These are phyloP conservation scores for Salix purpurea DNA, from an alignment of 345 rosid species.

Conservation along the genomic window DNA sequence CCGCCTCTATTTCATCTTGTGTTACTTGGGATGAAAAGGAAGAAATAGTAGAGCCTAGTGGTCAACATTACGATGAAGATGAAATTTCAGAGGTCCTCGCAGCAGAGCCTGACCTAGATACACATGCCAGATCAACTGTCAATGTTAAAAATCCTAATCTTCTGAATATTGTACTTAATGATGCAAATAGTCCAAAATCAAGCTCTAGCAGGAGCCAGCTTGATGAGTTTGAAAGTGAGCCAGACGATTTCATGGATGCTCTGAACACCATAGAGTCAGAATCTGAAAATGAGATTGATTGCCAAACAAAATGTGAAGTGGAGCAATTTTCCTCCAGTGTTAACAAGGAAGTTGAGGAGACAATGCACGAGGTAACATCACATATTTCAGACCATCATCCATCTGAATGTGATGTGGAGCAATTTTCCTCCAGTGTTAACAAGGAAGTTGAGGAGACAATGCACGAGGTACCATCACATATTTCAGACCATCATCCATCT, in stretches of 20 bases:
- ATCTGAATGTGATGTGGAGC: slow-evolving; percentile 34
- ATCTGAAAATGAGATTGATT: slow-evolving; percentile 55
- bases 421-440: slow-evolving; percentile 15
- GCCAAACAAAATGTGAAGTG: slow-evolving; percentile 44
- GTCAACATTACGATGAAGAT: slow-evolving; percentile 24
- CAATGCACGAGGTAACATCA: slow-evolving; percentile 4
- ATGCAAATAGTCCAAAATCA: slow-evolving; percentile 30
- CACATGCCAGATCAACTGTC: slow-evolving; percentile 21
- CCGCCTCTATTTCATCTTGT: slow-evolving; percentile 40
- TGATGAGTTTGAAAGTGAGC: slow-evolving; percentile 70
- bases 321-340: slow-evolving; percentile 22
- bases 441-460: slow-evolving; percentile 25
- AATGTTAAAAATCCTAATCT: slow-evolving; percentile 22
- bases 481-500: slow-evolving; percentile 21
- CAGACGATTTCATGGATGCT: slow-evolving; percentile 75
- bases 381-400: slow-evolving; percentile 11
- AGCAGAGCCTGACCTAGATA: slow-evolving; percentile 29
- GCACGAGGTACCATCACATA: slow-evolving; percentile 4
- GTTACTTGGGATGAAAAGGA: slow-evolving; percentile 81
- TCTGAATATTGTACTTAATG: slow-evolving; percentile 25
- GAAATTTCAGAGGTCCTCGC: slow-evolving; percentile 31
- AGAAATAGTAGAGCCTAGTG: slow-evolving; percentile 53
- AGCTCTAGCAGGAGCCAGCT: slow-evolving; percentile 23
- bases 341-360: slow-evolving; percentile 25
- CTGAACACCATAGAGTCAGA: slow-evolving; percentile 78